phyloP scores from a whole-genome alignment of 495 filamentous ascomycete genomes.

The Neurospora terricola region DNA sequence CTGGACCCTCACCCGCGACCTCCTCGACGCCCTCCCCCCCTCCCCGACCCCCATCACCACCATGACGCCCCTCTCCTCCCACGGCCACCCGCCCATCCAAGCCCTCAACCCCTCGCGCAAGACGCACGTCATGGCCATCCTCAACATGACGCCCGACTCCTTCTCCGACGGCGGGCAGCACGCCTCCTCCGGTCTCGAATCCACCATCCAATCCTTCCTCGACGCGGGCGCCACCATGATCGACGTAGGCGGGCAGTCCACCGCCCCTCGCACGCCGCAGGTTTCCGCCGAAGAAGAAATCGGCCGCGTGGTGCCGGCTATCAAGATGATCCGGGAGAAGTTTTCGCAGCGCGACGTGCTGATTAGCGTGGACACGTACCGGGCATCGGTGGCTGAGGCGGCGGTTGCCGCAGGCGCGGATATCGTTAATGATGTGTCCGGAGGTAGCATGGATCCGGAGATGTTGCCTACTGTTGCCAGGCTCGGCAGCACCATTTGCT shows the following conservation, averaged over 20 bases:
- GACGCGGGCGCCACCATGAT: constrained; percentile 66
- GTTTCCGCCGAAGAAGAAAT: constrained; percentile 65
- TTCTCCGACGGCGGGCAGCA: constrained; percentile 85
- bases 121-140: constrained; percentile 84
- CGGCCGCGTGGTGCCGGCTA: constrained; percentile 65
- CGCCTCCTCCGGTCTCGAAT: constrained; percentile 19
- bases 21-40: constrained; percentile 54
- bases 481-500: constrained; percentile 69
- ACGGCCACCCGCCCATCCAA: constrained; percentile 45
- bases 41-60: constrained; percentile 48
- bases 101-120: constrained; percentile 51
- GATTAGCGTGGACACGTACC: constrained; percentile 89
- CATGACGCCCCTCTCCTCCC: constrained; percentile 54
- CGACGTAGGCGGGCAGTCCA: constrained; percentile 90
- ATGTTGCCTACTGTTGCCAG: constrained; percentile 78
- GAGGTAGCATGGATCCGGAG: constrained; percentile 62
- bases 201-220: constrained; percentile 50
- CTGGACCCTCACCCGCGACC: constrained; percentile 43
- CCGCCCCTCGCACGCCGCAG: constrained; percentile 60
- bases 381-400: constrained; percentile 69
- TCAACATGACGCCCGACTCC: constrained; percentile 94
- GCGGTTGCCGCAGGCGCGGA: constrained; percentile 78
- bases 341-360: constrained; percentile 50
- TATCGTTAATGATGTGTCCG: constrained; percentile 92
- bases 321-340: constrained; percentile 59